These are phyloP conservation scores for Malus hybrid DNA, from an alignment of 331 rosid species.

Conservation along the genomic window DNA sequence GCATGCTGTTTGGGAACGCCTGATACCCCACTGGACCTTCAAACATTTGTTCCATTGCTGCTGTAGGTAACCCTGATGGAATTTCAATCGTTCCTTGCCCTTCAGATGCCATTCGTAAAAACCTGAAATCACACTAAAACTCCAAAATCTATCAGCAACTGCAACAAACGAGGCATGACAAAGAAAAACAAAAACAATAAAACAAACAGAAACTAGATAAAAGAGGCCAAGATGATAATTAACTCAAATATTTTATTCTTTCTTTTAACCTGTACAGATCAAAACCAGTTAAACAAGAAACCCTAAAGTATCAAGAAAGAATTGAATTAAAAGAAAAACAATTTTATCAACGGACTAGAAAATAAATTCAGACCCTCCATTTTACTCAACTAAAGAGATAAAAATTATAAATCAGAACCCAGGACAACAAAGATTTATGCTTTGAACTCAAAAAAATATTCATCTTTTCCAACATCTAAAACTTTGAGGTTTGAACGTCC, in stretches of 20 bases:
- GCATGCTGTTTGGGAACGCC: too few relatives aligned
- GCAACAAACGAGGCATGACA: conserved; percentile 12
- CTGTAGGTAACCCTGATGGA: too few relatives aligned
- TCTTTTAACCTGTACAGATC: conserved; percentile 10
- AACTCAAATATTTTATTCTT: neutral
- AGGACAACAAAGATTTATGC: conserved; percentile 5
- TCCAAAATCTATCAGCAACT: conserved; percentile 47
- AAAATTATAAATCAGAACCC: neutral
- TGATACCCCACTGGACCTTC: too few relatives aligned
- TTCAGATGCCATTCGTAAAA: too few relatives aligned
- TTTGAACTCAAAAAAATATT: neutral
- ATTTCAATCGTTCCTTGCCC: too few relatives aligned
- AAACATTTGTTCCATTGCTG: too few relatives aligned
- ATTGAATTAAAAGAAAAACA: neutral
- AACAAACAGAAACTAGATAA: neutral
- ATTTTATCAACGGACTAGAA: neutral
- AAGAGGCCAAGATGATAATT: neutral
- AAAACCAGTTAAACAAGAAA: conserved; percentile 9
- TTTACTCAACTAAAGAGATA: neutral
- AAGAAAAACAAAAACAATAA: neutral
- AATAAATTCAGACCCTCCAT: neutral
- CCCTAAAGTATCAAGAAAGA: neutral
- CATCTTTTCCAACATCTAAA: neutral
- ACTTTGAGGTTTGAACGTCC: neutral
- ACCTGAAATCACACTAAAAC: too few relatives aligned